phyloP scores from a whole-genome alignment of 2,329 filamentous ascomycete species.

The Nectriaceae sp. region DNA sequence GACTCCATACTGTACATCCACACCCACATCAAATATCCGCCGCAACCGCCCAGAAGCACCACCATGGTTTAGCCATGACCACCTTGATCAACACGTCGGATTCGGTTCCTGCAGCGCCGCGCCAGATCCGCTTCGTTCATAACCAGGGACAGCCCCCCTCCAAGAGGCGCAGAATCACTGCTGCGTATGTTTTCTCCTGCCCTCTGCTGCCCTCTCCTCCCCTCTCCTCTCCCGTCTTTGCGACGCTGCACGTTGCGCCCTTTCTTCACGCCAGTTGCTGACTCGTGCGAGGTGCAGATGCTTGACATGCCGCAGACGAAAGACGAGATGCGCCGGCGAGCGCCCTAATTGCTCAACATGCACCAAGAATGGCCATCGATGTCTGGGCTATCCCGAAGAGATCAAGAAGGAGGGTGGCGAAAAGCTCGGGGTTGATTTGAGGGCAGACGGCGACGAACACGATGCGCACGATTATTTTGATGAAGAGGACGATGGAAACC shows the following conservation, averaged over 20 bases:
- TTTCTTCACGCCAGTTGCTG: constrained; percentile 3
- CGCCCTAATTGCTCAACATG: constrained; percentile 73
- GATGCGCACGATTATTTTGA: constrained; percentile 33
- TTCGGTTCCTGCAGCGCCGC: constrained; percentile 45
- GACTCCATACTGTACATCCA: constrained; percentile 8
- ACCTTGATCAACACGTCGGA: constrained; percentile 44
- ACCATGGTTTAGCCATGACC: constrained; percentile 48
- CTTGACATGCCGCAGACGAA: constrained; percentile 68
- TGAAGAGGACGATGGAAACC: constrained; percentile 39
- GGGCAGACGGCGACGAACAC: constrained; percentile 19
- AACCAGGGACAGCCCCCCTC: constrained; percentile 80
- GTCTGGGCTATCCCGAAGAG: constrained; percentile 65
- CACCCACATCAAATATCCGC: not conserved
- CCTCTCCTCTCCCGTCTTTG: not conserved
- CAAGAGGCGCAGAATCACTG: constrained; percentile 76
- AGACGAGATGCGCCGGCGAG: constrained; percentile 75
- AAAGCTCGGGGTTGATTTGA: constrained; percentile 18
- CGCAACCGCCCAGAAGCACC: constrained; percentile 16
- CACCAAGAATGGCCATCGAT: constrained; percentile 68
- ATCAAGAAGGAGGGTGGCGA: constrained; percentile 45
- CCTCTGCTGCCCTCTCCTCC: too few species aligned
- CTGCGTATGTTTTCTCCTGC: constrained; percentile 69
- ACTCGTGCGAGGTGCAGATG: constrained; percentile 18
- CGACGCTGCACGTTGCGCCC: not conserved
- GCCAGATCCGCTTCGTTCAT: constrained; percentile 77